Conservation (phyloP, 805 yeast genomes). For the Candida fluviatilis region DNA sequence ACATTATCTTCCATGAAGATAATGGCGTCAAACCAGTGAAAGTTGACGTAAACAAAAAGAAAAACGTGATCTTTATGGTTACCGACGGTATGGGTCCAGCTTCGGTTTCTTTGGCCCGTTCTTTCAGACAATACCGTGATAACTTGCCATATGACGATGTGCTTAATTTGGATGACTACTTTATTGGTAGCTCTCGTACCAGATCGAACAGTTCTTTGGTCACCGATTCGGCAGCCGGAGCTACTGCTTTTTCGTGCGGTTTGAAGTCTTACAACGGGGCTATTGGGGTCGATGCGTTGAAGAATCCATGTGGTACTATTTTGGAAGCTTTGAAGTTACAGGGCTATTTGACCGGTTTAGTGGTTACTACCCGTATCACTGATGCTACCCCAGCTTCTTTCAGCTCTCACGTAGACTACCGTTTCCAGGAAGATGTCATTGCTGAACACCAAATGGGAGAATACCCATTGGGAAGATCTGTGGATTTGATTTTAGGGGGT, state of each 20-base stretch:
- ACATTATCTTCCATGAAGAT: neutral
- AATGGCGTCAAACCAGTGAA: neutral
- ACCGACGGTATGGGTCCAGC: constrained; percentile 97
- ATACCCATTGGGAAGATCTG: constrained; percentile 72
- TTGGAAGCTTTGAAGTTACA: constrained; percentile 80
- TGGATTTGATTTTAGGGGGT: constrained; percentile 86
- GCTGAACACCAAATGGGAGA: constrained; percentile 85
- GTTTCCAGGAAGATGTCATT: constrained; percentile 78
- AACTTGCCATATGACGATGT: constrained; percentile 50
- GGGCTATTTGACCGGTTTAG: constrained; percentile 84
- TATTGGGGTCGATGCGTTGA: constrained; percentile 71
- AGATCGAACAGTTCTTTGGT: constrained; percentile 71
- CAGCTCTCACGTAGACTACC: constrained; percentile 69
- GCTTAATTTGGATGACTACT: constrained; percentile 59
- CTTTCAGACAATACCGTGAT: constrained; percentile 63
- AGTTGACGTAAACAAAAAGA: constrained; percentile 38
- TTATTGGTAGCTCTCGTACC: constrained; percentile 84
- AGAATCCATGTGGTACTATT: constrained; percentile 80
- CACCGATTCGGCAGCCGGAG: constrained; percentile 97
- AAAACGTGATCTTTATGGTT: constrained; percentile 80
- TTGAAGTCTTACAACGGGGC: constrained; percentile 86
- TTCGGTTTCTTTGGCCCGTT: constrained; percentile 72
- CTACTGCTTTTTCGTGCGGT: constrained; percentile 88
- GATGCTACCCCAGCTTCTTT: constrained; percentile 96
- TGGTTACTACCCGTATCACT: constrained; percentile 86